Percentiles rank a stretch among this genome's conserved stretches.
Evolutionary conservation across 352 stramenopile species (phyloP).

Genomic region (Phytophthora pseudosyringae): DNA sequence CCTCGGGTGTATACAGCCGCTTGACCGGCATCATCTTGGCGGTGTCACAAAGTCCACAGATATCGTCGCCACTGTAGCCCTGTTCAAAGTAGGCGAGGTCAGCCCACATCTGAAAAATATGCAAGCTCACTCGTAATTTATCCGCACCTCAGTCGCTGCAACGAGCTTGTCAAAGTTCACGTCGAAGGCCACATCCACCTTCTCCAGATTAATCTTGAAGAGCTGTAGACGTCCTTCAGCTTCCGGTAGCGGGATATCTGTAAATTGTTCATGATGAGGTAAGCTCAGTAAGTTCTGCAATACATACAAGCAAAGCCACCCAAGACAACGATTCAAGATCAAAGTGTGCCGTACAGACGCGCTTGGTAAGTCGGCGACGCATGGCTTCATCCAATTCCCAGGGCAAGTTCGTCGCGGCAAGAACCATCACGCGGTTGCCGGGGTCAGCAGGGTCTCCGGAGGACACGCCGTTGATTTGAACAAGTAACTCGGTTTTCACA

Average conservation of each 20-base stretch:
- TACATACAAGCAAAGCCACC: background rate
- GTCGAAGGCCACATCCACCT: slow-evolving; percentile 83
- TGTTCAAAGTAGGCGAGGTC: slow-evolving; percentile 18
- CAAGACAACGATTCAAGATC: background rate
- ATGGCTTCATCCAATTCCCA: slow-evolving; percentile 98
- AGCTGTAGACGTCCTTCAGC: slow-evolving; percentile 63
- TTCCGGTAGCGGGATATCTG: slow-evolving; percentile 66
- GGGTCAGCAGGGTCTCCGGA: slow-evolving; percentile 52
- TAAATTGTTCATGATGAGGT: background rate
- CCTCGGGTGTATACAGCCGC: slow-evolving; percentile 73
- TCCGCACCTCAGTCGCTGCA: slow-evolving; percentile 58
- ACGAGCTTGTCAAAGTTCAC: slow-evolving; percentile 84
- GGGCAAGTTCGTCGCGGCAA: slow-evolving; percentile 96
- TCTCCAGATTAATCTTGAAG: slow-evolving; percentile 83
- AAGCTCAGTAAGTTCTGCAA: background rate
- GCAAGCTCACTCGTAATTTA: background rate
- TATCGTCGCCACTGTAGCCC: slow-evolving; percentile 67
- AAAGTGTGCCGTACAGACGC: slow-evolving; percentile 70
- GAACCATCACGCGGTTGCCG: slow-evolving; percentile 84
- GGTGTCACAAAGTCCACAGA: slow-evolving; percentile 59
- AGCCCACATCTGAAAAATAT: slow-evolving; percentile 2
- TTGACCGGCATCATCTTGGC: slow-evolving; percentile 88
- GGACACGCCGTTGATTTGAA: slow-evolving; percentile 97
- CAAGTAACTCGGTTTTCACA: slow-evolving; percentile 98
- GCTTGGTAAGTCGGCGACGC: slow-evolving; percentile 95